Evolutionary conservation across 2,329 filamentous ascomycete species (phyloP), one percentile per base, ranked within the genome.

Genomic region (Cadophora sp.): DNA sequence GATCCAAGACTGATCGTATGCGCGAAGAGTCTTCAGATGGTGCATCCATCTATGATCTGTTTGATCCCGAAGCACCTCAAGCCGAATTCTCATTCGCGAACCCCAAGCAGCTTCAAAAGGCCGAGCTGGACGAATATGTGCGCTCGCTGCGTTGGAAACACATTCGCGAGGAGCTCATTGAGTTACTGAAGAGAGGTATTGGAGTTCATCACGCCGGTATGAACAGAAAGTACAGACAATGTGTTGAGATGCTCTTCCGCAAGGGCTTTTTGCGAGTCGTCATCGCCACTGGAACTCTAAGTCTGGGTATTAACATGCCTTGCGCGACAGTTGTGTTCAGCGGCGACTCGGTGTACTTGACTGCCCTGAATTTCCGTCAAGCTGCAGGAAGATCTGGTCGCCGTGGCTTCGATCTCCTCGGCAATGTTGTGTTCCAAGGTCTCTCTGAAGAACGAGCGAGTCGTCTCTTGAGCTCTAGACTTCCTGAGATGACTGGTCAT

Each of bases 221-320:
- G 89, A 94, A 94, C 76, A 84, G 91, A 60, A 87, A 87, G 70
- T 94, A 94, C 76, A 87, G 92, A 46, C 91, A 93, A 77, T 83
- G 83, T 24, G 89, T 92, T 1, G 91, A 94, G 75, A 91, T 92
- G 68, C 80, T 93, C 8, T 94, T 93, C 79, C 86, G 92, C 9
- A 90, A 87, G 76, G 90, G 91, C 0, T 94, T 87, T 75, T 79
- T 94, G 50, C 85, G 86, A 8, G 88, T 91, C 0, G 88, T 94
- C 31, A 84, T 94, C 29, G 91, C 92, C 0, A 94, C 92, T 1
- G 92, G 91, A 0, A 94, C 91, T 0, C 83, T 94, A 26, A 90
- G 90, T 1, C 81, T 94, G 5, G 92, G 92, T 81, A 91, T 95
- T 81, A 95, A 93, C 73, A 92, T 93, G 90, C 92, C 92, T 11